Evolutionary conservation across 2,329 filamentous ascomycete species (phyloP).

Genomic region (Samsoniella hepiali): DNA sequence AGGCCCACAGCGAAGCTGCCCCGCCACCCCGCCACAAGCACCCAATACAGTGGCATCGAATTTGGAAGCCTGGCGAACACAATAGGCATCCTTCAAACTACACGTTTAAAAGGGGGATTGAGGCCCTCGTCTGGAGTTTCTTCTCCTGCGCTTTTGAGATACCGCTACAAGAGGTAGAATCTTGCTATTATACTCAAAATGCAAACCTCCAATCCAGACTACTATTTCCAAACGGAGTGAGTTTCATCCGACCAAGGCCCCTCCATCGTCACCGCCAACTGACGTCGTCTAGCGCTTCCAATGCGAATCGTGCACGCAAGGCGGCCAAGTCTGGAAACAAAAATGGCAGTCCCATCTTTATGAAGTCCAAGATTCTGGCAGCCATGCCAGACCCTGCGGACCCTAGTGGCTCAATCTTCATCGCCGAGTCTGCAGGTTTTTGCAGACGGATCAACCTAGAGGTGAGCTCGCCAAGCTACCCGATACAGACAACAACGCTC

Average conservation of each 20-base stretch:
- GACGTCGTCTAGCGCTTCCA: conserved; percentile 42
- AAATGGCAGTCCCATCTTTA: conserved; percentile 73
- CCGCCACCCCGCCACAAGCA: conserved; percentile 9
- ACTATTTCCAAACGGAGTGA: conserved; percentile 93
- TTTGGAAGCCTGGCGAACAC: conserved; percentile 15
- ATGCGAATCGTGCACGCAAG: conserved; percentile 55
- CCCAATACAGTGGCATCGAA: conserved; percentile 8
- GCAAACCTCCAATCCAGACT: conserved; percentile 67
- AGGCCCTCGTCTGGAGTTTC: background rate
- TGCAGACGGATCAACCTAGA: conserved; percentile 72
- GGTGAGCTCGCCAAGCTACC: conserved; percentile 44
- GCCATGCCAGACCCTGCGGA: conserved; percentile 64
- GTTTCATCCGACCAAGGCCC: conserved; percentile 31
- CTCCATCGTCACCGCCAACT: conserved; percentile 30
- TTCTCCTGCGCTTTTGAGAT: background rate
- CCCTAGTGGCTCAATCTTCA: conserved; percentile 58
- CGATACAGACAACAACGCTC: background rate
- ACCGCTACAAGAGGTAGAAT: background rate
- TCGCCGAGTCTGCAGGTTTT: conserved; percentile 84
- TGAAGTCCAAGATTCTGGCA: conserved; percentile 84
- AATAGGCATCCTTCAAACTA: conserved; percentile 12
- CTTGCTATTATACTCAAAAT: conserved; percentile 29
- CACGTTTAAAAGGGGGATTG: background rate
- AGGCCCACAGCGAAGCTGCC: background rate
- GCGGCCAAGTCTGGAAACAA: conserved; percentile 71